Conservation (phyloP, 768 basidiomycete species). For the Agaricus sinodeliciosus region DNA sequence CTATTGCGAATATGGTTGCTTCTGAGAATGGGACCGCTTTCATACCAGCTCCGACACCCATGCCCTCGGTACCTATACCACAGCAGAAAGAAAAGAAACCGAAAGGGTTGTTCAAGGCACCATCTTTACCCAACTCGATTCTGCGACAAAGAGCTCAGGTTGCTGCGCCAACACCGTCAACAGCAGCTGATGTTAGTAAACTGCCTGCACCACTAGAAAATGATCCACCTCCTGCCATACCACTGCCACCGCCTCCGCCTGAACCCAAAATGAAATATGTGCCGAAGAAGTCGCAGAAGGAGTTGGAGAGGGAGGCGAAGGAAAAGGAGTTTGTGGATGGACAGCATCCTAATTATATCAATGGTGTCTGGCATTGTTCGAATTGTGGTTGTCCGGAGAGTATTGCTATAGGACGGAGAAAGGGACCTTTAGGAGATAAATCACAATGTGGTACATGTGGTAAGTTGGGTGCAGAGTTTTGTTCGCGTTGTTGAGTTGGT, state of each 20-base stretch:
- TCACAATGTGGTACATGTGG: conserved; percentile 91
- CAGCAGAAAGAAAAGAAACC: conserved; percentile 58
- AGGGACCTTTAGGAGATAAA: conserved; percentile 86
- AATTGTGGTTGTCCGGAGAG: conserved; percentile 90
- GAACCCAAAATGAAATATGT: conserved; percentile 45
- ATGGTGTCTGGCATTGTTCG: conserved; percentile 92
- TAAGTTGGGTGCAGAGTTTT: conserved; percentile 31
- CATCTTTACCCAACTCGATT: conserved; percentile 46
- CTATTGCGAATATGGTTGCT: conserved; percentile 90
- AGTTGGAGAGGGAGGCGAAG: conserved; percentile 76
- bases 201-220: conserved; percentile 56
- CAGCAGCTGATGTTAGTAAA: conserved; percentile 47
- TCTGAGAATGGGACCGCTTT: conserved; percentile 77
- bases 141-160: conserved; percentile 58
- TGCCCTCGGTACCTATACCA: conserved; percentile 15
- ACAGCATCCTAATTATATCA: conserved; percentile 73
- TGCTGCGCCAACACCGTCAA: conserved; percentile 54
- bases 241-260: conserved; percentile 22
- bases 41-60: conserved; percentile 25
- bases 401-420: conserved; percentile 79
- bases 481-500: not conserved
- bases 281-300: conserved; percentile 60
- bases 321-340: conserved; percentile 79
- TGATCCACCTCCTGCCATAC: conserved; percentile 43
- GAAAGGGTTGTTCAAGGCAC: conserved; percentile 71